A percentile compares a stretch with the other conserved stretches of the same genome.
Conservation (phyloP, 441 rosid genomes). For the Cnidoscolus chayamansa region DNA sequence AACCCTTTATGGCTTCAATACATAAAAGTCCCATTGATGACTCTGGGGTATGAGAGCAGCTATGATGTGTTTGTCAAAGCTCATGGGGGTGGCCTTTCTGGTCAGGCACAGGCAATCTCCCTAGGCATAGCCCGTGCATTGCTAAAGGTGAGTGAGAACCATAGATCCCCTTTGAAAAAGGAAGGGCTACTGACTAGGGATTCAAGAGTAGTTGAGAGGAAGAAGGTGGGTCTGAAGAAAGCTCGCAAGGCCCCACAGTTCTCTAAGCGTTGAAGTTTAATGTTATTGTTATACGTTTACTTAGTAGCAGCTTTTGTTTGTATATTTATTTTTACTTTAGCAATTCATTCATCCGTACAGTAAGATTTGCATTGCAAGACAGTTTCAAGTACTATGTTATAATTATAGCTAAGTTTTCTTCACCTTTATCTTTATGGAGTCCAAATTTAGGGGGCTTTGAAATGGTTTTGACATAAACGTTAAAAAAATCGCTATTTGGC, state of each 20-base stretch:
- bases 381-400: too few species aligned
- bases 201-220: conserved; percentile 87
- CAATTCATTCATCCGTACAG: too few species aligned
- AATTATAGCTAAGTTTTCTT: too few species aligned
- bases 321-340: background rate
- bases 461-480: too few species aligned
- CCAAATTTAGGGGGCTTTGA: too few species aligned
- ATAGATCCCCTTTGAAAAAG: conserved; percentile 64
- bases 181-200: conserved; percentile 90
- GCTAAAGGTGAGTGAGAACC: conserved; percentile 70
- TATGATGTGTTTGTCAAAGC: conserved; percentile 91
- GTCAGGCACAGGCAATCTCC: conserved; percentile 95
- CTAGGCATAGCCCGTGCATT: conserved; percentile 86
- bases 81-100: conserved; percentile 90
- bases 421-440: too few species aligned
- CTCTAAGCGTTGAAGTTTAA: conserved; percentile 67
- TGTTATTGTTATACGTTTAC: background rate
- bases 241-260: conserved; percentile 93
- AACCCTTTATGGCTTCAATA: conserved; percentile 93
- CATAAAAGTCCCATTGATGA: conserved; percentile 67
- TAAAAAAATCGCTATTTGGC: too few species aligned
- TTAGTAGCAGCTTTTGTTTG: background rate
- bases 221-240: conserved; percentile 91
- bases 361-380: too few species aligned
- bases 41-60: conserved; percentile 73